Evolutionary conservation across 495 filamentous ascomycete genomes (phyloP).

Genomic region (Talaromyces nanjingensis): DNA sequence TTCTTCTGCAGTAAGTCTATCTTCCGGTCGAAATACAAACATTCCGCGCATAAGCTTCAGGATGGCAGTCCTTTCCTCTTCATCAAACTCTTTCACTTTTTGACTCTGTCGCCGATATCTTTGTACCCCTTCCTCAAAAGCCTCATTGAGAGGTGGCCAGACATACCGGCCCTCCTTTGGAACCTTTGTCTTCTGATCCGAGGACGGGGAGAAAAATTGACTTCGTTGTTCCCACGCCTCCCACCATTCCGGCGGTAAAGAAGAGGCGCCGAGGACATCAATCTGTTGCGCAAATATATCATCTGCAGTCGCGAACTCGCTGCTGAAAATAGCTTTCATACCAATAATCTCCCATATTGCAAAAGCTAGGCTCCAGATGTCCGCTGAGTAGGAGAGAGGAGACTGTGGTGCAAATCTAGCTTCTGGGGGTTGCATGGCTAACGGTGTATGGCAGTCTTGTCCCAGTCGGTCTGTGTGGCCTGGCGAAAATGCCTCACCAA

Average conservation of each 20-base stretch:
- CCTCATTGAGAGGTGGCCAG: constrained; percentile 7
- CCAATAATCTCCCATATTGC: constrained; percentile 32
- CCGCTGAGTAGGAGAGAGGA: constrained; percentile 22
- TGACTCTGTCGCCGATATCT: constrained; percentile 9
- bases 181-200: not conserved
- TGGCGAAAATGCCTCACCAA: constrained; percentile 10
- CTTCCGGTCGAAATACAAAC: constrained; percentile 9
- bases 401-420: constrained; percentile 20
- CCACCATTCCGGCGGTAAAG: constrained; percentile 7
- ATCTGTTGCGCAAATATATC: constrained; percentile 22
- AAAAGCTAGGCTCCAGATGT: constrained; percentile 31
- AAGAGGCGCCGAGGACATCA: constrained; percentile 21
- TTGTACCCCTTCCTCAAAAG: constrained; percentile 10
- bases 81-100: constrained; percentile 4
- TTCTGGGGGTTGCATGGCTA: constrained; percentile 23
- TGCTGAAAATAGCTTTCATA: constrained; percentile 28
- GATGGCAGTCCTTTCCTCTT: constrained; percentile 10
- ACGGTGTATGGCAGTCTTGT: constrained; percentile 12
- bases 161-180: constrained; percentile 11
- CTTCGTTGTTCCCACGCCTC: constrained; percentile 6
- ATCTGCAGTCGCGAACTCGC: constrained; percentile 18
- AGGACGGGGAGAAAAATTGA: not conserved
- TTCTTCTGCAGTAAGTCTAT: constrained; percentile 9
- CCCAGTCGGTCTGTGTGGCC: constrained; percentile 6
- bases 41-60: constrained; percentile 10